phyloP scores from a whole-genome alignment of 2,329 filamentous ascomycete genomes.

The Fusarium verrucosum region DNA sequence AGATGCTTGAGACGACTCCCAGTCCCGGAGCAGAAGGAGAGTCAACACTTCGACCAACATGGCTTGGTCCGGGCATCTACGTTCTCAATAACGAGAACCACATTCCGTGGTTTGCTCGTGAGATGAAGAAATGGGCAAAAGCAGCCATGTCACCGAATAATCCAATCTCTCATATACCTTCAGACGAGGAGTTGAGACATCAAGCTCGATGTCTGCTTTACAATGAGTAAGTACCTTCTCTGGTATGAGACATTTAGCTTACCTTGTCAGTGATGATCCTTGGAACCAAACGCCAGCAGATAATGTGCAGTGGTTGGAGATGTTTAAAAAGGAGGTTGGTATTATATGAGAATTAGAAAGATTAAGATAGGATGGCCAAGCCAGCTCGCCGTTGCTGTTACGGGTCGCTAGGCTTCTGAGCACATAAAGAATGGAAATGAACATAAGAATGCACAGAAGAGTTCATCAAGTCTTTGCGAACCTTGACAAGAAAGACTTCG shows the following conservation, averaged over 20 bases:
- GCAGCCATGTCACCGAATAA: constrained; percentile 49
- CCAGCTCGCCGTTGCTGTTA: neutral
- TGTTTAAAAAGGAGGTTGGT: constrained; percentile 64
- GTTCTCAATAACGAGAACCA: constrained; percentile 43
- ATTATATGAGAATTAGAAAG: constrained; percentile 43
- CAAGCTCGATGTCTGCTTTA: constrained; percentile 50
- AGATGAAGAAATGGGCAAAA: constrained; percentile 43
- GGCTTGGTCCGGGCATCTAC: constrained; percentile 29
- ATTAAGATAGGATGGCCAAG: too few species aligned
- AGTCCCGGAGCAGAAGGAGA: neutral
- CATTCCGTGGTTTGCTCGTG: constrained; percentile 38
- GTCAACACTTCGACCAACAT: constrained; percentile 17
- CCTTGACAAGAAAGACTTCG: constrained; percentile 47
- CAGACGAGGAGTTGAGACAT: constrained; percentile 49
- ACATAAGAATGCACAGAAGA: constrained; percentile 29
- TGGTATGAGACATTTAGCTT: neutral
- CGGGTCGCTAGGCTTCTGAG: constrained; percentile 9
- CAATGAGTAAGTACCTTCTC: constrained; percentile 40
- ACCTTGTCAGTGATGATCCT: constrained; percentile 59
- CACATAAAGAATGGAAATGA: constrained; percentile 29
- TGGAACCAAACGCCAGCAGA: constrained; percentile 68
- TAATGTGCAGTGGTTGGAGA: constrained; percentile 64
- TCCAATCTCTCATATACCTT: constrained; percentile 46
- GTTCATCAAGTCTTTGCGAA: constrained; percentile 48
- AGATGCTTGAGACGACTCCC: neutral